Base-by-base conservation (phyloP, 1,284 basidiomycete species). In the Cryptococcus floricola region DNA sequence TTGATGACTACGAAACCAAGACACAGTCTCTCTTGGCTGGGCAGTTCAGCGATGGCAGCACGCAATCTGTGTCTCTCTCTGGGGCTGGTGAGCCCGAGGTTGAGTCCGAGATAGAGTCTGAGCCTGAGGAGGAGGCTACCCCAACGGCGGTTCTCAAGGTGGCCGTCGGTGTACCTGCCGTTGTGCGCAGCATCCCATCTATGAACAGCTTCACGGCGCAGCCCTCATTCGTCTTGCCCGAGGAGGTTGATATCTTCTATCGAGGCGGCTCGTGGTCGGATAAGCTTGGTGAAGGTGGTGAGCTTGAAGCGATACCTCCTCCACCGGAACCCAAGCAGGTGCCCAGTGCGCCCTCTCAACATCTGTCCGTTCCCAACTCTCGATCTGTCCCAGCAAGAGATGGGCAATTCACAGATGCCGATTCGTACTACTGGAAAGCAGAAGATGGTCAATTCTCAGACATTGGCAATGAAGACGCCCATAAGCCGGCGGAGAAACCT, bases 21-120 rank as follows among this genome's bases (percentile, higher is more conserved):
- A 46, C 27, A 5, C 10, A 16, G 14, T 46, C 27, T 28, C 13
- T 28, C 8, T 9, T 46, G 14, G 18, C 19, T 9, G 25, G 6
- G 25, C 13, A 23, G 19, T 16, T 25, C 27, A 28, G 14, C 27
- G 16, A 46, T 25, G 25, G 14, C 10, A 18, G 18, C 10, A 18
- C 45, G 31, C 10, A 34, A 34, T 5, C 31, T 34, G 5, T 34
- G 7, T 34, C 31, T 34, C 31, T 10, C 10, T 34, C 31, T 34
- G 31, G 10, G 31, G 31, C 7, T 6, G 31, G 10, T 34, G 31
- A 34, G 18, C 45, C 45, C 18, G 31, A n/a, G 19, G 12, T 31
- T 6, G 54, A 59, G 1, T 59, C 59, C 6, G 55, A 59, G 13
- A 46, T 25, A 27, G 54, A 52, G 1, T 54, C 59, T n/a, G 44